phyloP scores from a whole-genome alignment of 306 rosid species.

The Medicago truncatula region MtrunA17r5.0-ANR NC_053048.1:49600501-49601000 shows the following conservation, averaged over 20 bases:
- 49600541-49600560: constrained; percentile 67
- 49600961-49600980: not conserved
- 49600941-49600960: not conserved
- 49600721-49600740: constrained; percentile 72
- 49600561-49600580: constrained; percentile 1
- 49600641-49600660: constrained; percentile 83
- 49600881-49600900: not conserved
- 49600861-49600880: constrained; percentile 5
- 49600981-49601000: not conserved
- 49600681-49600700: constrained; percentile 75
- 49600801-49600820: constrained; percentile 73
- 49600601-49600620: not conserved
- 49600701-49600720: constrained; percentile 71
- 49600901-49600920: not conserved
- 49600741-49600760: constrained; percentile 71
- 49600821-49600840: constrained; percentile 4
- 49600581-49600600: not conserved
- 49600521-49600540: constrained; percentile 71
- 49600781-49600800: constrained; percentile 69
- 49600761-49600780: constrained; percentile 80
- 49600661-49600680: constrained; percentile 75
- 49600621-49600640: constrained; percentile 43
- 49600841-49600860: not conserved
- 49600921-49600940: not conserved
- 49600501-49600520: constrained; percentile 84